A percentile compares a stretch with the other conserved stretches of the same genome.
Conservation (phyloP, 1,284 basidiomycete genomes). For the Malassezia equina region DNA sequence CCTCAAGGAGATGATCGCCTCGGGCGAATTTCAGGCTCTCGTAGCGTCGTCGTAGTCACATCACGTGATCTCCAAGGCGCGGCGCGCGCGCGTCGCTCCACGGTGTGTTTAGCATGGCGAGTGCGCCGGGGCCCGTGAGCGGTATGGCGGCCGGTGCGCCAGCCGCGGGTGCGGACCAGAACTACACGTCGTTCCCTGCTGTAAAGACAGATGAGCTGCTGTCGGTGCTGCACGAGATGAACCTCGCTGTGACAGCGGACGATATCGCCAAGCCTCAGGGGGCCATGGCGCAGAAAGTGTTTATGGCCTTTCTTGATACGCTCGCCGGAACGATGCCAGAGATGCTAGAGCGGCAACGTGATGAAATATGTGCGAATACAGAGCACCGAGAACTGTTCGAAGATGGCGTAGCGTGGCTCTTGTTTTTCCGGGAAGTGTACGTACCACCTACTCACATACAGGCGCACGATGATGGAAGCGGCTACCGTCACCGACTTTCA, state of each 20-base stretch:
- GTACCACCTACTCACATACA: not conserved
- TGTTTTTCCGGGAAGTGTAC: conserved; percentile 38
- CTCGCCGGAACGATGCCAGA: conserved; percentile 32
- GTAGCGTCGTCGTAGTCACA: conserved; percentile 29
- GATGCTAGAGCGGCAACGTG: conserved; percentile 29
- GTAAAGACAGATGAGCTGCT: conserved; percentile 34
- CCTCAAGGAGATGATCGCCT: conserved; percentile 48
- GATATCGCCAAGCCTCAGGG: conserved; percentile 33
- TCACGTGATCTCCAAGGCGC: conserved; percentile 10
- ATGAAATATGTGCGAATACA: conserved; percentile 19
- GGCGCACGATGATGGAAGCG: conserved; percentile 40
- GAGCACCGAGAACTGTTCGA: conserved; percentile 34
- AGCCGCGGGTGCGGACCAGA: conserved; percentile 19
- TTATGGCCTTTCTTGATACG: conserved; percentile 36
- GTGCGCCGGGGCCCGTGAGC: not conserved
- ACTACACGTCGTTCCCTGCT: conserved; percentile 39
- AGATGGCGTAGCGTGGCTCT: conserved; percentile 33
- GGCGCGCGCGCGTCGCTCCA: not conserved
- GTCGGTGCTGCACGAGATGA: conserved; percentile 35
- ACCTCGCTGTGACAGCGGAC: conserved; percentile 27
- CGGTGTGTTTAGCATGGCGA: not conserved
- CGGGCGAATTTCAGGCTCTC: conserved; percentile 61
- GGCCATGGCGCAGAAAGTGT: conserved; percentile 28
- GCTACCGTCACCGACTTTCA: conserved; percentile 40
- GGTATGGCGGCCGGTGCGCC: not conserved